Conservation (phyloP, 2,329 filamentous ascomycete species). For the Penicillium sp. region DNA sequence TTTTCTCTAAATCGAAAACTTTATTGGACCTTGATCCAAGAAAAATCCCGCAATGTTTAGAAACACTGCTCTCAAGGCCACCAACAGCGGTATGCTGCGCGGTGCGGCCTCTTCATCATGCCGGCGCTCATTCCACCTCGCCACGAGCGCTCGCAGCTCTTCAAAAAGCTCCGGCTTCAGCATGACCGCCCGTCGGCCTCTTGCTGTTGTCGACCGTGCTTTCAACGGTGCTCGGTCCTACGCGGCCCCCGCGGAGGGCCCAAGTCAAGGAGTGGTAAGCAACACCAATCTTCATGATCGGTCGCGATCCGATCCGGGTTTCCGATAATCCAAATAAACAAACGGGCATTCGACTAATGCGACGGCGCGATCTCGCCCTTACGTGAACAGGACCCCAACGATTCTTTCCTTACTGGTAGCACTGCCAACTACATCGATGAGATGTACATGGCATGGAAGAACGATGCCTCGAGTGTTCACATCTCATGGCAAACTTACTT, state of each 20-base stretch:
- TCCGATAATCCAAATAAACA: conserved; percentile 3
- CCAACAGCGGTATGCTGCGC: conserved; percentile 39
- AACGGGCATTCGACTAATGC: conserved; percentile 24
- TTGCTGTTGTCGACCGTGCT: conserved; percentile 41
- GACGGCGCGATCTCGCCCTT: conserved; percentile 21
- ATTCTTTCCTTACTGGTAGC: conserved; percentile 94
- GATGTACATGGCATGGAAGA: conserved; percentile 98
- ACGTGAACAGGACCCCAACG: conserved; percentile 68
- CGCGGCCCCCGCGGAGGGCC: conserved; percentile 59
- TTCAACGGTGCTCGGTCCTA: conserved; percentile 51
- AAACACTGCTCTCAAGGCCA: conserved; percentile 41
- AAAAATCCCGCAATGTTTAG: conserved; percentile 41
- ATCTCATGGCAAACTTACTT: conserved; percentile 99
- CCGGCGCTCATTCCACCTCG: conserved; percentile 35
- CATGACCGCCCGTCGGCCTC: conserved; percentile 41
- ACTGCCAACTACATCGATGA: conserved; percentile 99
- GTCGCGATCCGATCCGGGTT: conserved; percentile 7
- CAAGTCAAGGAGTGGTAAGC: conserved; percentile 60
- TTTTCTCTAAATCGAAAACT: conserved; percentile 8
- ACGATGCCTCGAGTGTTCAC: conserved; percentile 89
- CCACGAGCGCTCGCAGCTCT: conserved; percentile 32
- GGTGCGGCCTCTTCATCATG: conserved; percentile 34
- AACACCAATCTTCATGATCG: conserved; percentile 16
- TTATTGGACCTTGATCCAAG: conserved; percentile 13
- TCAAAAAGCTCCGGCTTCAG: conserved; percentile 36